Conservation (phyloP, 2,329 filamentous ascomycete genomes). For the Aspergillus persii region DNA sequence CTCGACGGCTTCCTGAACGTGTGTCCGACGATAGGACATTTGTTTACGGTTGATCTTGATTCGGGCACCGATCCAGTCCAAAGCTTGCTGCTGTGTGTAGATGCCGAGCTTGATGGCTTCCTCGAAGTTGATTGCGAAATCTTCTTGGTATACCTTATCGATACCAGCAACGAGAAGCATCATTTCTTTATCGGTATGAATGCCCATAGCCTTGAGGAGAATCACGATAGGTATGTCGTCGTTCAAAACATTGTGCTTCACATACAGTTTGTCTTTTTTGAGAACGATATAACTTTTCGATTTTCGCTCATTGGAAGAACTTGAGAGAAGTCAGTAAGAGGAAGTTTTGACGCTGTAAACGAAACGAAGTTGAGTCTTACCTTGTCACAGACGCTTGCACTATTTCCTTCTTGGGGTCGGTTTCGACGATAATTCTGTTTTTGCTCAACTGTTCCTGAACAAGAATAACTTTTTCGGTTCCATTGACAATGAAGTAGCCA, state of each 20-base stretch:
- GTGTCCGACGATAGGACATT: slow-evolving; percentile 66
- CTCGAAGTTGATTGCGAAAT: slow-evolving; percentile 93
- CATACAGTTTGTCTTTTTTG: slow-evolving; percentile 86
- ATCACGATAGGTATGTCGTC: slow-evolving; percentile 96
- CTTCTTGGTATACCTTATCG: slow-evolving; percentile 86
- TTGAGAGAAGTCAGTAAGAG: slow-evolving; percentile 37
- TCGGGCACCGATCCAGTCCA: slow-evolving; percentile 84
- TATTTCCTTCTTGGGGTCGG: slow-evolving; percentile 84
- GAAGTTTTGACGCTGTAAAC: not conserved
- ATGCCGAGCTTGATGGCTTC: slow-evolving; percentile 80
- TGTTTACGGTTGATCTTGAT: slow-evolving; percentile 79
- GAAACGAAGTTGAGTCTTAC: slow-evolving; percentile 27
- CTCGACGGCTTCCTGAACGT: slow-evolving; percentile 88
- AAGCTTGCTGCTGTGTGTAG: slow-evolving; percentile 88
- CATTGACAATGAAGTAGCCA: slow-evolving; percentile 96
- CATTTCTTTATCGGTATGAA: slow-evolving; percentile 93
- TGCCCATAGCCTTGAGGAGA: slow-evolving; percentile 86
- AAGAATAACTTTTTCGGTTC: slow-evolving; percentile 97
- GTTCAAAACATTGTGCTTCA: slow-evolving; percentile 88
- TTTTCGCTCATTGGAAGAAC: slow-evolving; percentile 95
- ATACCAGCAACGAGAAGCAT: slow-evolving; percentile 84
- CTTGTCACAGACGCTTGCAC: slow-evolving; percentile 91
- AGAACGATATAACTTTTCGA: slow-evolving; percentile 95
- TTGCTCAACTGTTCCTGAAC: slow-evolving; percentile 99
- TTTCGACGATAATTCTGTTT: slow-evolving; percentile 96